Evolutionary conservation across 352 stramenopile genomes (phyloP).

Genomic region (Pythium scleroteichum): DNA sequence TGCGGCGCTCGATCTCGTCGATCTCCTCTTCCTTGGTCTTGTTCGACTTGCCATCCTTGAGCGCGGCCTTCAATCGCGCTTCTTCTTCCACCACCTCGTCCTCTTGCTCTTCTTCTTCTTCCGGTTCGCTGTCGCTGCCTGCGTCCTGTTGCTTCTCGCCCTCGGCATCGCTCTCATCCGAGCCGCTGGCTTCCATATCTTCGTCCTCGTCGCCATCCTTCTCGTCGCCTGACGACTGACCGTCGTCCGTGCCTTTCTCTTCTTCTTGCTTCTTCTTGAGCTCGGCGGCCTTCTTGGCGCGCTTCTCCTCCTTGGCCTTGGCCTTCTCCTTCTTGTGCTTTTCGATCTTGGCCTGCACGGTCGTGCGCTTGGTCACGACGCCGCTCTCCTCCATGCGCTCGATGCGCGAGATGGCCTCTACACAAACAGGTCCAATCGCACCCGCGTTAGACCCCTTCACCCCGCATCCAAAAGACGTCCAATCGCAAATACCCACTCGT

Average conservation of each 20-base stretch:
- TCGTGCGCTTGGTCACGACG: constrained; percentile 72
- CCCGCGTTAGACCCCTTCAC: too few species aligned
- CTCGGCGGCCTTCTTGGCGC: constrained; percentile 51
- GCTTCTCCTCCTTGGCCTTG: constrained; percentile 55
- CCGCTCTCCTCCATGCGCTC: constrained; percentile 65
- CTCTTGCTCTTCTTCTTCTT: constrained; percentile 51
- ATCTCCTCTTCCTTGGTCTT: constrained; percentile 61
- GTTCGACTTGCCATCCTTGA: constrained; percentile 58
- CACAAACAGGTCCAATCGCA: neutral
- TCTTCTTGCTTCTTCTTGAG: constrained; percentile 34
- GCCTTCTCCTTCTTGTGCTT: constrained; percentile 78
- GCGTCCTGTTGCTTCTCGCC: constrained; percentile 20
- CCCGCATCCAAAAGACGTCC: neutral
- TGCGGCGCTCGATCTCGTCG: constrained; percentile 78
- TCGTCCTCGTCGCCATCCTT: constrained; percentile 37
- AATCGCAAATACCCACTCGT: constrained; percentile 43
- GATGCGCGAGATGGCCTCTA: constrained; percentile 83
- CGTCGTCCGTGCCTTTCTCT: constrained; percentile 25
- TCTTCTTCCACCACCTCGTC: constrained; percentile 81
- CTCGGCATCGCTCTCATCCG: constrained; percentile 33
- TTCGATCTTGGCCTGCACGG: constrained; percentile 86
- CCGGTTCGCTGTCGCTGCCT: constrained; percentile 34
- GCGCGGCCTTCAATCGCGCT: constrained; percentile 58
- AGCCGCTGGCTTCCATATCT: constrained; percentile 25
- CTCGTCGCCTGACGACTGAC: constrained; percentile 19